Conservation (phyloP, 139 green algal genomes). For the Auxenochlorella pyrenoidosa region DNA sequence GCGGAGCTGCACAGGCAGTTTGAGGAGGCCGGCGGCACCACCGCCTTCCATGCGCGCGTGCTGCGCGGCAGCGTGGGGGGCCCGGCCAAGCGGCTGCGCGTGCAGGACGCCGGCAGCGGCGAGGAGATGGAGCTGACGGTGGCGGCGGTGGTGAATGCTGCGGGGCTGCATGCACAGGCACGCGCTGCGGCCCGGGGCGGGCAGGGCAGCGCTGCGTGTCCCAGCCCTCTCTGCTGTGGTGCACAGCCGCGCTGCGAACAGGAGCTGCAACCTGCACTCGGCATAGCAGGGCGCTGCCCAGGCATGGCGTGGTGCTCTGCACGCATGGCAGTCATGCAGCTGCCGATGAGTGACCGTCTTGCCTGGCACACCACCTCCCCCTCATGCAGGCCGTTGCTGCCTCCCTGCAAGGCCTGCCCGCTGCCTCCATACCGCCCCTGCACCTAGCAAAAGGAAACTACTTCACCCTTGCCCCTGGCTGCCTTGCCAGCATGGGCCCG, state of each 20-base stretch:
- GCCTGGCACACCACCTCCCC: not conserved
- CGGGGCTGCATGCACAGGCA: constrained; percentile 57
- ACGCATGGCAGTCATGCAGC: no score
- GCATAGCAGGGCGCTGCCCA: no score
- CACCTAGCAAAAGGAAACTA: constrained; percentile 74
- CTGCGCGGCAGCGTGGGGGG: constrained; percentile 37
- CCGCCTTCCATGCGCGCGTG: constrained; percentile 60
- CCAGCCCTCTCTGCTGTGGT: no score
- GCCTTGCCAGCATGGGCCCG: not conserved
- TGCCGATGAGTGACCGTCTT: no score
- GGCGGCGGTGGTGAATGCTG: constrained; percentile 69
- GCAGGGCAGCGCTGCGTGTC: not conserved
- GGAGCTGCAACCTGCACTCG: no score
- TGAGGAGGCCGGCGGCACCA: constrained; percentile 47
- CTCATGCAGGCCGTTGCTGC: constrained; percentile 47
- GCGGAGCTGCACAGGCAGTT: constrained; percentile 65
- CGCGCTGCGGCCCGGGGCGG: not conserved
- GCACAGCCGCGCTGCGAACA: no score
- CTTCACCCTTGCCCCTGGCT: constrained; percentile 49
- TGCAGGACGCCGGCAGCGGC: constrained; percentile 54
- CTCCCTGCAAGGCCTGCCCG: constrained; percentile 48
- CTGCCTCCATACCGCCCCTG: constrained; percentile 55
- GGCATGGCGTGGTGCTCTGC: no score
- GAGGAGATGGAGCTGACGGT: constrained; percentile 42
- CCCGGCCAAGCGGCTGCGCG: constrained; percentile 37